Evolutionary conservation across 2,329 filamentous ascomycete genomes (phyloP).

Genomic region (Trichophyton equinum): DNA sequence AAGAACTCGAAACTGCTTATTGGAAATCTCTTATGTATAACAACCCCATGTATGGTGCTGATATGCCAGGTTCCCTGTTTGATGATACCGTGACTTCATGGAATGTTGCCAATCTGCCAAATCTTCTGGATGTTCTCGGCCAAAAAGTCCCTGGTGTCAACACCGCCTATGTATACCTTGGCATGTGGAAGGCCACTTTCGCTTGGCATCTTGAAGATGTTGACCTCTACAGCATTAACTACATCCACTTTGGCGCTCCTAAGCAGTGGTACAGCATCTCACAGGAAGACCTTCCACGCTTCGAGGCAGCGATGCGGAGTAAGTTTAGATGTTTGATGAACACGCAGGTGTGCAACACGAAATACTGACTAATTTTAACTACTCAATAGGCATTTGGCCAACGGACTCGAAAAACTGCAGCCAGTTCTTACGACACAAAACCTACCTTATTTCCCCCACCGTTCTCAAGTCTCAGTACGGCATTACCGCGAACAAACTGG

Average conservation of each 20-base stretch:
- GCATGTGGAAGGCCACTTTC: constrained; percentile 99
- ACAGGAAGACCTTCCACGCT: constrained; percentile 81
- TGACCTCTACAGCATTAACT: constrained; percentile 98
- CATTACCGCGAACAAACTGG: constrained; percentile 90
- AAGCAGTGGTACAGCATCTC: constrained; percentile 99
- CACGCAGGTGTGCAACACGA: neutral
- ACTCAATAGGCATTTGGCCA: constrained; percentile 57
- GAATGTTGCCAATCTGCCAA: constrained; percentile 92
- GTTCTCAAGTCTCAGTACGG: constrained; percentile 77
- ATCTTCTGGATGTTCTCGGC: constrained; percentile 82
- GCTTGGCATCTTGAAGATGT: constrained; percentile 98
- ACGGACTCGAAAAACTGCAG: constrained; percentile 89
- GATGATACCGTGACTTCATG: constrained; percentile 70
- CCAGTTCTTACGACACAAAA: constrained; percentile 95
- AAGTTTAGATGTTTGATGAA: constrained; percentile 12
- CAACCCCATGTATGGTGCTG: constrained; percentile 85
- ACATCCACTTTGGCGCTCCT: constrained; percentile 93
- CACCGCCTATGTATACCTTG: constrained; percentile 91
- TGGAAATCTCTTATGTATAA: constrained; percentile 97
- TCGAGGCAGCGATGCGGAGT: constrained; percentile 88
- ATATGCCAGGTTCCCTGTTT: constrained; percentile 92
- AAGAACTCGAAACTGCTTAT: constrained; percentile 86
- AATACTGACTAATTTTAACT: no score
- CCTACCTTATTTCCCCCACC: constrained; percentile 86
- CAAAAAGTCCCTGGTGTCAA: constrained; percentile 96